Base-by-base conservation (phyloP, 257 asterid genomes). In the Solanum appendiculatum region DNA sequence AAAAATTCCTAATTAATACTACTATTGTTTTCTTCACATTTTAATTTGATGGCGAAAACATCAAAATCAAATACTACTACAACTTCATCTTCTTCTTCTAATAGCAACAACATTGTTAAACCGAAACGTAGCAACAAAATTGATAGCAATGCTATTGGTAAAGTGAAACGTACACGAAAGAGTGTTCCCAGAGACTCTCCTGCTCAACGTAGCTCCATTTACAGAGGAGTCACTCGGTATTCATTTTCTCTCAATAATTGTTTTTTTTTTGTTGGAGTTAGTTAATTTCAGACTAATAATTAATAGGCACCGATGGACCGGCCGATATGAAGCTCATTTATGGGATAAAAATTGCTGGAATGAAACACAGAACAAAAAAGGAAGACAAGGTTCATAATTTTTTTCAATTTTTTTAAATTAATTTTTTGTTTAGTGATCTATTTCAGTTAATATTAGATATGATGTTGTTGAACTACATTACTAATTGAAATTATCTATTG, bases 341-440 rank as follows among this genome's bases (percentile, higher is more conserved):
- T 97, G 99, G 99, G 99, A 97, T 91, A 97, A 95, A 91, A 94
- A 97, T 72, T 93, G 98, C 90, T 97, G 99, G 99, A 97, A 97
- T 88, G 94, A 97, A 87, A 87, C 99, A 1, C 99, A 94, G 83
- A 97, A 89, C 90, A 95, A 95, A 91, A 97, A 97, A 93, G 99
- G 98, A 87, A 94, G 97, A 94, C 99, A 97, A 95, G 98, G 98
- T 94, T 87, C 40, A 27, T 8, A 5, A 5, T 13, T 23, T 37
- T 78, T 51, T 68, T 46, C 11, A 8, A 11, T 16, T 16, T 44
- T 60, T 42, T 18, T 6, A 37, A 54, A 13, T 25, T 78, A n/a
- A 6, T 4, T 37, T 29, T 83, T 82, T 82, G 5, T 29, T 39
- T 51, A 66, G 18, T 51, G 64, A 48, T 3, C 18, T 3, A 1